Evolutionary conservation across 2,329 filamentous ascomycete genomes (phyloP), one percentile per base, ranked within the genome.

Genomic region (Calonectria pseudoreteaudii): DNA sequence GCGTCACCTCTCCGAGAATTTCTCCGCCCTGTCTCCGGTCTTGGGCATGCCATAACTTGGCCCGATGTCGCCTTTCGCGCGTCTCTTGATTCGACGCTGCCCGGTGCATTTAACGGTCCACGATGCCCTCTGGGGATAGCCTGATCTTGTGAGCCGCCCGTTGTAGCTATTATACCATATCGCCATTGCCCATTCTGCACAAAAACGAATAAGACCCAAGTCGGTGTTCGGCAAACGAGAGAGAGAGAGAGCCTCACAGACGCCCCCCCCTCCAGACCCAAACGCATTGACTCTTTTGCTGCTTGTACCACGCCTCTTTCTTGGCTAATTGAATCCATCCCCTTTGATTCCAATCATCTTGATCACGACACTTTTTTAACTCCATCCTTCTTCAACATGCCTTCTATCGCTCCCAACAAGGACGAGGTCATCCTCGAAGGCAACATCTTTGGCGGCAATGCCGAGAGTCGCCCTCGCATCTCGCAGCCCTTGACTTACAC

Each of bases 401-500:
- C 84, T 72, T 85, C 85, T 31, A 78, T 73, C 75, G 78, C 77
- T 34, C 49, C 69, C 30, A 67, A 71, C 44, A 73, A 71, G 52
- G 62, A 62, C 13, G 74, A 75, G 9, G 49, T 71, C 28, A 31
- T 44, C 44, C 65, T 53, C 56, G 73, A 70, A 18, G 53, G 67
- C 70, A 81, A 77, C 58, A 75, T 84, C 49, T 70, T 83, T 38
- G 83, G 83, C 30, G 79, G 82, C 36, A 76, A 84, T 66, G 72
- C 79, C n/a, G 73, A 79, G 23, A 80, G 79, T 62, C 77, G 81
- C 9, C 78, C 83, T 31, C 79, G 82, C 28, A 70, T 84, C 41
- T 72, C 78, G 34, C 71, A 83, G 67, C 84, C 86, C 26, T 80
- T 88, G 67, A 80, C 82, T 73, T 86, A 86, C 76, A 83, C 84